Conservation (phyloP, 148 eudicot species). For the Vaccinium myrtillus region DNA sequence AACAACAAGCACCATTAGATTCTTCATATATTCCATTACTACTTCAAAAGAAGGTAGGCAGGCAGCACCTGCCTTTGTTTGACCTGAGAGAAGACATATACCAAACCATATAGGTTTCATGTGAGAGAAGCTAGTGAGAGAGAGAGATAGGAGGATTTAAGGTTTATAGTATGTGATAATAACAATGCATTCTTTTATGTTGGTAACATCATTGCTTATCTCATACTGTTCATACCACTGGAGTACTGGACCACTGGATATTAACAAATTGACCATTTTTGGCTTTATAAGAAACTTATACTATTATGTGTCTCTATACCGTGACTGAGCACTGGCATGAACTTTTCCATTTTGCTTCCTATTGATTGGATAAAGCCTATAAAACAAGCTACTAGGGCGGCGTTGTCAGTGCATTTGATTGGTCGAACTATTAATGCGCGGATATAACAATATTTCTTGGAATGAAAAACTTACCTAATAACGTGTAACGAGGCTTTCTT, state of each 20-base stretch:
- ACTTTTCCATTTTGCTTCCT: neutral
- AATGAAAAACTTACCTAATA: neutral
- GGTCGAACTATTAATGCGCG: neutral
- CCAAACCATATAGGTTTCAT: neutral
- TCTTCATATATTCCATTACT: neutral
- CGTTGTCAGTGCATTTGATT: neutral
- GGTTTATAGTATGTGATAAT: neutral
- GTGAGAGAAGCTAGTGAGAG: neutral
- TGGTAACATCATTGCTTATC: conserved; percentile 13
- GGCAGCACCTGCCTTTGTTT: neutral
- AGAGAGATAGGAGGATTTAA: neutral
- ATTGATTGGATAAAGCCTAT: neutral
- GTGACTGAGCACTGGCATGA: neutral
- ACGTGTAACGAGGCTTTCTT: neutral
- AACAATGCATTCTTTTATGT: neutral
- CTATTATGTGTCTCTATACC: neutral
- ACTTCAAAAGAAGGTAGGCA: neutral
- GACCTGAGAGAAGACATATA: neutral
- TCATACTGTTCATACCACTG: neutral
- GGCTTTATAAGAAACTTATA: neutral
- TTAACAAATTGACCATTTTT: neutral
- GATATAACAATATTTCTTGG: neutral
- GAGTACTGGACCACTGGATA: neutral
- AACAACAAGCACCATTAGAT: neutral
- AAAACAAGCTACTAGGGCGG: neutral